Evolutionary conservation across 2,329 filamentous ascomycete species (phyloP), one percentile per base, ranked within the genome.

Genomic region (Neodidymelliopsis sp.): DNA sequence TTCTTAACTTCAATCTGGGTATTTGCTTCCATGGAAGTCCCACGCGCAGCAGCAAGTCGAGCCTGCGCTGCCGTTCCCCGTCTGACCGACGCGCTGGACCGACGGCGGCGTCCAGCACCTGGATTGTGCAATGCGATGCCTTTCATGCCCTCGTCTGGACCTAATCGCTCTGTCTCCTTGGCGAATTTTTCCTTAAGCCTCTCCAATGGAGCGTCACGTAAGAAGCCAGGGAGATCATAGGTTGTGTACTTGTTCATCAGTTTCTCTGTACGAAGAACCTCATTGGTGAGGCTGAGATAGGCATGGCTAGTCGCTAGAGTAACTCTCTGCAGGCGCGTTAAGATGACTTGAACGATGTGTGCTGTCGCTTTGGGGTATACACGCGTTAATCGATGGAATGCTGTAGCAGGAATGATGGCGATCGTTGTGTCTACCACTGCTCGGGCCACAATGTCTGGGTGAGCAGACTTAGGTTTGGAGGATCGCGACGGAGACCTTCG

Each of bases 391-490:
- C 95, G 86, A 42, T 91, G 86, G 64, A 99, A 99, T 3, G 94
- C 95, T 68, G 91, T 96, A 1, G 94, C 94, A 1, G 95, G 95
- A 48, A 99, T 99, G 56, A 99, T 95, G 5, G 94, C 94, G 73
- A 99, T 97, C 0, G 95, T 99, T 0, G 94, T 99, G 69, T 99
- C 95, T 18, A 95, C 89, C 12, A 91, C 95, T 5, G 94, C 94
- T 57, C 94, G 84, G n/a, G 93, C 94, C 57, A 99, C 91, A 54
- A 99, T 94, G 66, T 99, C 94, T 9, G 94, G 94, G 73, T 99
- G 94, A 0, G 90, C 91, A 11, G 94, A 97, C 57, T 87, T 88
- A 9, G 84, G 60, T 52, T 70, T 78, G 57, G 64, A 74, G 28
- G 70, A 56, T 11, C 65, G 59, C n/a, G 69, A 65, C 15, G 63